Evolutionary conservation across 768 basidiomycete genomes (phyloP).

Genomic region (Vishniacozyma victoriae): DNA sequence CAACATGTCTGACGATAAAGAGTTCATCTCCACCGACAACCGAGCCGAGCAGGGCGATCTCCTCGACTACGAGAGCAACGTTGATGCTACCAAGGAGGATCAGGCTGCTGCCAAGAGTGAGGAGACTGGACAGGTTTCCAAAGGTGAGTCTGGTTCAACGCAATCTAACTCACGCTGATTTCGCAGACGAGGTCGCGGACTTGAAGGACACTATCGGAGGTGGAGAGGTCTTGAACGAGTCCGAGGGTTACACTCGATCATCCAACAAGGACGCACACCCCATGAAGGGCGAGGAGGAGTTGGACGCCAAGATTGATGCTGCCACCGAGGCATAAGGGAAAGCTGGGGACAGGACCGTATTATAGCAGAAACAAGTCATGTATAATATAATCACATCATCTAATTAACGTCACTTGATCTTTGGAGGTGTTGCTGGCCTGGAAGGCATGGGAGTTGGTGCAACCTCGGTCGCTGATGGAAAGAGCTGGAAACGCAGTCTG

Average conservation of each 20-base stretch:
- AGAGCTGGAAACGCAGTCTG: not conserved
- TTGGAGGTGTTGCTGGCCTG: not conserved
- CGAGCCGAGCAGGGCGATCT: too few relatives aligned
- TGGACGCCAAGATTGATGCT: slow-evolving; percentile 20
- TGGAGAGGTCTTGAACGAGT: slow-evolving; percentile 37
- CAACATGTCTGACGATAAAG: too few relatives aligned
- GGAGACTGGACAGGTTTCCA: slow-evolving; percentile 34
- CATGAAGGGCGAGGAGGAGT: slow-evolving; percentile 32
- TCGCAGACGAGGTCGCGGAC: slow-evolving; percentile 40
- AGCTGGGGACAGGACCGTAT: not conserved
- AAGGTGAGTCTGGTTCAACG: slow-evolving; percentile 17
- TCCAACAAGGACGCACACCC: slow-evolving; percentile 30
- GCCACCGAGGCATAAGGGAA: too few relatives aligned
- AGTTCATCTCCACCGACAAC: too few relatives aligned
- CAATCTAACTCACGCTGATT: not conserved
- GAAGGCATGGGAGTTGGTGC: not conserved
- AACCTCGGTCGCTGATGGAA: not conserved
- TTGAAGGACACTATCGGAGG: slow-evolving; percentile 43
- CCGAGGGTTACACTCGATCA: slow-evolving; percentile 42
- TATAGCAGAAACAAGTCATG: not conserved
- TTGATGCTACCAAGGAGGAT: slow-evolving; percentile 33
- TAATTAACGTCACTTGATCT: too few relatives aligned
- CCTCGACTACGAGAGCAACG: slow-evolving; percentile 27
- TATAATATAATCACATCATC: not conserved
- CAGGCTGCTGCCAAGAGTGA: slow-evolving; percentile 28